These are phyloP conservation scores for Fusarium temperatum DNA, from an alignment of 2,329 filamentous ascomycete species.

Conservation along the genomic window DNA sequence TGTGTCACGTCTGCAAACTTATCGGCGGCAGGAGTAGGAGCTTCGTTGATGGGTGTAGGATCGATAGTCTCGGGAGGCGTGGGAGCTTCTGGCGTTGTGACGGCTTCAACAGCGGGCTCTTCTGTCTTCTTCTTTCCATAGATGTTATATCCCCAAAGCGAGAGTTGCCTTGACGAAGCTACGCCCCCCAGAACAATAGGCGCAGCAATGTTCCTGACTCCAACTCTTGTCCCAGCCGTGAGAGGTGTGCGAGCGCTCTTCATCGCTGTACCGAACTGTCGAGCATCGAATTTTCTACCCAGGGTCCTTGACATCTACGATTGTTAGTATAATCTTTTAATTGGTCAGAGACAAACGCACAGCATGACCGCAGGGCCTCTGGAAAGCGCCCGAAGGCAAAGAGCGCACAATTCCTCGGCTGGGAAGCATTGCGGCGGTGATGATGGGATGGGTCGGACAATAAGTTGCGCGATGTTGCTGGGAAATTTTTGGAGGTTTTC, in stretches of 20 bases:
- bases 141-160: slow-evolving; percentile 46
- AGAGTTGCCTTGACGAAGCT: slow-evolving; percentile 45
- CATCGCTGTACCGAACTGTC: slow-evolving; percentile 49
- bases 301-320: slow-evolving; percentile 41
- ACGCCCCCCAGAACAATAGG: slow-evolving; percentile 46
- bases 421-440: slow-evolving; percentile 53
- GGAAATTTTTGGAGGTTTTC: slow-evolving; percentile 43
- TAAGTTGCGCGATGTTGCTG: slow-evolving; percentile 23
- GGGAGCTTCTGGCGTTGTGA: slow-evolving; percentile 27
- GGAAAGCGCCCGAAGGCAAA: slow-evolving; percentile 46
- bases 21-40: slow-evolving; percentile 33
- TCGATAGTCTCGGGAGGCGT: slow-evolving; percentile 23
- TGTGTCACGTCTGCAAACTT: slow-evolving; percentile 24
- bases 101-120: slow-evolving; percentile 28
- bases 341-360: slow-evolving; percentile 32
- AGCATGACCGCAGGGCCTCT: slow-evolving; percentile 44
- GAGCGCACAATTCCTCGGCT: slow-evolving; percentile 56
- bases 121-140: slow-evolving; percentile 43
- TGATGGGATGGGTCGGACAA: slow-evolving; percentile 29
- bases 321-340: slow-evolving; percentile 5
- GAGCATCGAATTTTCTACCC: slow-evolving; percentile 45
- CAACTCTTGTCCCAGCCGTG: slow-evolving; percentile 36
- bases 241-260: slow-evolving; percentile 35
- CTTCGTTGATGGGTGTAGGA: slow-evolving; percentile 19
- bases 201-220: slow-evolving; percentile 32